A percentile compares a stretch with the other conserved stretches of the same genome.
Conservation (phyloP, 2,329 filamentous ascomycete species). For the Colletotrichum sp. region DNA sequence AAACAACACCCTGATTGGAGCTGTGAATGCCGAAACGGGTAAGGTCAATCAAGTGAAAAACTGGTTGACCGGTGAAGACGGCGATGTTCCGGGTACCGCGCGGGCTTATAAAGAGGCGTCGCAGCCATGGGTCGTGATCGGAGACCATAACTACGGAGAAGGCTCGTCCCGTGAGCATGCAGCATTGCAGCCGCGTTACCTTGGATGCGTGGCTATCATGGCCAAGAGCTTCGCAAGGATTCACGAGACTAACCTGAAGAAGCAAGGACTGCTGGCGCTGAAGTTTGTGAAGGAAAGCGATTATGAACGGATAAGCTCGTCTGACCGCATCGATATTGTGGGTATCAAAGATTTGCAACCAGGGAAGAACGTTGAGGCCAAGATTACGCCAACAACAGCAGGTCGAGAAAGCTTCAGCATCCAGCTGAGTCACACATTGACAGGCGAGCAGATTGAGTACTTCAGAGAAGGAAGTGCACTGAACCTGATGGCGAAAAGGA, state of each 20-base stretch:
- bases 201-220: constrained; percentile 83
- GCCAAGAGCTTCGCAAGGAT: constrained; percentile 85
- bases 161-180: constrained; percentile 86
- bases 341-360: background rate
- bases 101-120: constrained; percentile 70
- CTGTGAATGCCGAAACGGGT: constrained; percentile 33
- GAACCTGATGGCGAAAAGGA: background rate
- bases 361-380: background rate
- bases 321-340: background rate
- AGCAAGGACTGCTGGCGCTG: constrained; percentile 62
- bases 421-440: background rate
- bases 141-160: constrained; percentile 73
- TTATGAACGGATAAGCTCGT: background rate
- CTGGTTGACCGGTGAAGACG: constrained; percentile 55
- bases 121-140: constrained; percentile 30
- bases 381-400: background rate
- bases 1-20: constrained; percentile 72
- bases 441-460: background rate
- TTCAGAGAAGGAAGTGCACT: background rate
- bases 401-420: background rate
- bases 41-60: constrained; percentile 70
- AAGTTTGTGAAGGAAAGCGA: constrained; percentile 56
- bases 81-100: constrained; percentile 73
- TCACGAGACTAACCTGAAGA: constrained; percentile 93
- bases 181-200: constrained; percentile 82